Base-by-base conservation (phyloP, 2,329 filamentous ascomycete genomes). In the Calonectria honghensis region DNA sequence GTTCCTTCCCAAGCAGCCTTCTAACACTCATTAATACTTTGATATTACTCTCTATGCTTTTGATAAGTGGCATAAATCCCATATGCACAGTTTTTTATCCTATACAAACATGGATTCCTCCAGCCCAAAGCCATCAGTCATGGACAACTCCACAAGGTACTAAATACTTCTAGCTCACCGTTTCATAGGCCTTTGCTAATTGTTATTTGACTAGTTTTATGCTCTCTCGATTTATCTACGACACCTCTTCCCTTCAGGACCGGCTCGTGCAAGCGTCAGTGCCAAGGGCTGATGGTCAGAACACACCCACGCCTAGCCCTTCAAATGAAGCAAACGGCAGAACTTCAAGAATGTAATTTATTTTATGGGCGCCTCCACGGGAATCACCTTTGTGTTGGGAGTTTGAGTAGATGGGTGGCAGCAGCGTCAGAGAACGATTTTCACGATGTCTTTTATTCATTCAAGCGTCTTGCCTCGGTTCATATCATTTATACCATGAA, bases 151-250 rank as follows among this genome's bases (percentile, higher is more conserved):
- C 57, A 29, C 27, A 24, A 29, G 7, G 57, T 63, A 63, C 18
- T 37, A 11, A 10, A 37, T 18, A 2, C 14, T 10, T 14, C 14
- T 3, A 5, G 1, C 10, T 10, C 13, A 31, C 7, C n/a, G 2
- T 24, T 24, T 24, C 9, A 3, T 6, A 31, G 6, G 16, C 37
- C 2, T 4, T 13, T 2, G 4, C 37, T 63, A 39, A 63, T 24
- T 24, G 27, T 37, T 5, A 13, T 61, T 27, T 11, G 24, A 39
- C 14, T 37, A 52, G 35, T n/a, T 29, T 1, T 4, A 73, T 77
- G 65, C 66, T 79, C 7, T 32, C 63, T 0, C 59, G 48, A 18
- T 79, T 73, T 32, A 66, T 79, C 31, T 64, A 77, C 10, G 74
- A 79, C 32, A 68, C 52, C 0, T 73, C 57, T 3, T 74, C 73